Conservation (phyloP, 2,329 filamentous ascomycete genomes). For the Botrytis porri region DNA sequence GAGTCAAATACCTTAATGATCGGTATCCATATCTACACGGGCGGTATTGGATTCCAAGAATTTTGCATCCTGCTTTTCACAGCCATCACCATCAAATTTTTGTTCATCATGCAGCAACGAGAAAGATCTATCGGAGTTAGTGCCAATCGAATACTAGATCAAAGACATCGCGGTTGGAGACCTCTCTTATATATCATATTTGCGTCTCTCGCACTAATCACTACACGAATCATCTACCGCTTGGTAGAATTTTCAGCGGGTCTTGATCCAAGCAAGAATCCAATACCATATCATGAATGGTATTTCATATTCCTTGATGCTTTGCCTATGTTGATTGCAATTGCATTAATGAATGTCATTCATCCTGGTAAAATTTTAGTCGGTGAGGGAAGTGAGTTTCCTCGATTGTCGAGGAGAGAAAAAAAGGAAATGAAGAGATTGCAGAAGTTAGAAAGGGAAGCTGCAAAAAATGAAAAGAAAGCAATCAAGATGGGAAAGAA, state of each 20-base stretch:
- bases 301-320: slow-evolving; percentile 54
- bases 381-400: slow-evolving; percentile 47
- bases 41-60: slow-evolving; percentile 51
- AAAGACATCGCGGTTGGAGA: slow-evolving; percentile 28
- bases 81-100: slow-evolving; percentile 42
- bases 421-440: slow-evolving; percentile 45
- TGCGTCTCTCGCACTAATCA: slow-evolving; percentile 43
- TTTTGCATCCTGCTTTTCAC: slow-evolving; percentile 50
- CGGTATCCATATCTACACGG: slow-evolving; percentile 50
- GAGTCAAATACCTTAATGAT: slow-evolving; percentile 35
- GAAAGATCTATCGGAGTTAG: background rate
- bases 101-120: slow-evolving; percentile 36
- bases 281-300: slow-evolving; percentile 45
- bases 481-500: slow-evolving; percentile 25
- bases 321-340: slow-evolving; percentile 52
- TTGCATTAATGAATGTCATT: slow-evolving; percentile 44
- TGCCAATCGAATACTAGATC: slow-evolving; percentile 35
- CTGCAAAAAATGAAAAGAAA: slow-evolving; percentile 33
- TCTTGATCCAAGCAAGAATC: slow-evolving; percentile 43
- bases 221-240: slow-evolving; percentile 57
- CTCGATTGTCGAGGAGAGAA: slow-evolving; percentile 29
- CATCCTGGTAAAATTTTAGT: slow-evolving; percentile 49
- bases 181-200: slow-evolving; percentile 42
- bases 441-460: slow-evolving; percentile 27
- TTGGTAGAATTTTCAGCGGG: slow-evolving; percentile 54